Percentiles rank a stretch among this genome's conserved stretches.
Conservation (phyloP, 441 rosid species). For the Adansonia grandidieri region DNA sequence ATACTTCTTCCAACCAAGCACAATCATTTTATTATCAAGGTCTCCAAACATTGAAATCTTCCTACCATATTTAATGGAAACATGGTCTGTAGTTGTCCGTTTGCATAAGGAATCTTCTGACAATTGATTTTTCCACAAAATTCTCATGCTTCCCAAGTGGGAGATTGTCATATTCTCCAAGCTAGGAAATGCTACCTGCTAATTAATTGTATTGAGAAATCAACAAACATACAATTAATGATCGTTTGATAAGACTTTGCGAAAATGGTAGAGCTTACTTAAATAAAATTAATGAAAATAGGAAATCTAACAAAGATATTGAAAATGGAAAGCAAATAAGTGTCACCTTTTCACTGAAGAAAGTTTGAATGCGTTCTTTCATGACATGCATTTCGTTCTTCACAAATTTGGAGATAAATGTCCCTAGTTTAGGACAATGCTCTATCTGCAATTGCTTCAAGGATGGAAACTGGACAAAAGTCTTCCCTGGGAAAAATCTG, state of each 20-base stretch:
- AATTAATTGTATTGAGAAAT: background rate
- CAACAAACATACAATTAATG: background rate
- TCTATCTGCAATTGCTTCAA: slow-evolving; percentile 24
- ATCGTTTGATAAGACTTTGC: background rate
- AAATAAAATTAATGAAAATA: no score
- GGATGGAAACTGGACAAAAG: slow-evolving; percentile 10
- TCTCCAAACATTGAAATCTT: slow-evolving; percentile 5
- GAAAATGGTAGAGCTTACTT: no score
- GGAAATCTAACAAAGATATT: no score
- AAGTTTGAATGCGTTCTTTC: background rate
- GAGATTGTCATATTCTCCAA: slow-evolving; percentile 30
- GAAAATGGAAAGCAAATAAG: background rate
- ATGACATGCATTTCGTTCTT: background rate
- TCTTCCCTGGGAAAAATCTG: slow-evolving; percentile 18
- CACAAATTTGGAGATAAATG: slow-evolving; percentile 13
- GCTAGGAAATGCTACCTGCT: slow-evolving; percentile 22
- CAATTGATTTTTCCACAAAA: slow-evolving; percentile 25
- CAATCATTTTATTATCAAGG: slow-evolving; percentile 1
- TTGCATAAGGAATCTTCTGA: slow-evolving; percentile 16
- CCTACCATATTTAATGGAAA: slow-evolving; percentile 17
- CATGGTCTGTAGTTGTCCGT: background rate
- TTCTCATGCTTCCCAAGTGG: background rate
- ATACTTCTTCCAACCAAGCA: slow-evolving; percentile 33
- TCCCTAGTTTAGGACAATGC: slow-evolving; percentile 24
- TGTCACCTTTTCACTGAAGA: slow-evolving; percentile 19